A percentile compares a stretch with the other conserved stretches of the same genome.
These are phyloP conservation scores for Platanthera zijinensis DNA, from an alignment of 106 monocot genomes.

Conservation along the genomic window DNA sequence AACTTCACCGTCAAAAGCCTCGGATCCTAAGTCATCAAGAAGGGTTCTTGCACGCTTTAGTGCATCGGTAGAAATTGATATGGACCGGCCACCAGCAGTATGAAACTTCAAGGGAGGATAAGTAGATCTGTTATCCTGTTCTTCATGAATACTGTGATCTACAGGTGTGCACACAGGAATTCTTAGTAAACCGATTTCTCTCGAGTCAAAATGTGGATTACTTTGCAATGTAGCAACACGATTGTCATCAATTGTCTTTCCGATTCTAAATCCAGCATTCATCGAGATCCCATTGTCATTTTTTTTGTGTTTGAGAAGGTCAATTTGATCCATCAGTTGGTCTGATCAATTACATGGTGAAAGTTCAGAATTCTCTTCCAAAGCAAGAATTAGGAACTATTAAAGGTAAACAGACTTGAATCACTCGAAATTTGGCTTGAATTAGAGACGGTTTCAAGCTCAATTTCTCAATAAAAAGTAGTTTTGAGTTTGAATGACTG, in stretches of 20 bases:
- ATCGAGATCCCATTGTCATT: not conserved
- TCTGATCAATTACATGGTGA: constrained; percentile 11
- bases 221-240: constrained; percentile 3
- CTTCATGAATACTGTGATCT: not conserved
- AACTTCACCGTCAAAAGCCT: constrained; percentile 10
- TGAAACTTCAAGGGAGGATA: constrained; percentile 39
- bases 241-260: not conserved
- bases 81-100: constrained; percentile 55
- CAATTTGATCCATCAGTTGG: constrained; percentile 8
- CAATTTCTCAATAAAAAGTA: not conserved
- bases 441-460: not conserved
- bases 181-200: constrained; percentile 6
- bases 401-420: constrained; percentile 9
- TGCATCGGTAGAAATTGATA: constrained; percentile 64
- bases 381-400: constrained; percentile 34
- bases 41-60: constrained; percentile 61
- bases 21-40: constrained; percentile 40
- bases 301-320: constrained; percentile 1
- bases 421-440: not conserved
- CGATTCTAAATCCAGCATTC: not conserved
- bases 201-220: constrained; percentile 3
- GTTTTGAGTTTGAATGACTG: not conserved
- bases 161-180: constrained; percentile 6
- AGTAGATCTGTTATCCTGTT: not conserved
- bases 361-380: constrained; percentile 25